Evolutionary conservation across 2,329 filamentous ascomycete genomes (phyloP).

Genomic region (Blumeriella jaapii): DNA sequence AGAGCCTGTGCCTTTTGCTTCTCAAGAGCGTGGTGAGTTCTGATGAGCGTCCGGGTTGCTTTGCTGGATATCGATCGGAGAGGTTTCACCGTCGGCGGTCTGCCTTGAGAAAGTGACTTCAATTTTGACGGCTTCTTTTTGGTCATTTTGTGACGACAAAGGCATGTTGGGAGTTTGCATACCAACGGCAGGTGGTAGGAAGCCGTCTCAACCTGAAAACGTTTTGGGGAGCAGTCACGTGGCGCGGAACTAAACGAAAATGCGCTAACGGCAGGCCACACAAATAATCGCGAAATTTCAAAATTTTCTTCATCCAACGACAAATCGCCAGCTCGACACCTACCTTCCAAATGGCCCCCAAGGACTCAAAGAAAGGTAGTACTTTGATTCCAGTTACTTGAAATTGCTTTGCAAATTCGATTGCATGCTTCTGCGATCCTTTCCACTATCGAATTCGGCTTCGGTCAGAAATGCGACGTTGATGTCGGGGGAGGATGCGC

Average conservation of each 20-base stretch:
- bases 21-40: constrained; percentile 52
- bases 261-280: constrained; percentile 4
- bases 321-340: constrained; percentile 16
- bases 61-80: constrained; percentile 51
- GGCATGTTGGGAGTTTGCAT: background rate
- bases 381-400: constrained; percentile 18
- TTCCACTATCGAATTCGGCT: constrained; percentile 10
- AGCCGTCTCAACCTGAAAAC: too few relatives aligned
- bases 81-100: constrained; percentile 41
- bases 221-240: constrained; percentile 2
- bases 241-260: background rate
- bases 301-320: constrained; percentile 8
- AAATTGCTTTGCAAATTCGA: constrained; percentile 7
- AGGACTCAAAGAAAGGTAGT: constrained; percentile 29
- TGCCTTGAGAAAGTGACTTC: constrained; percentile 39
- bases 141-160: constrained; percentile 30
- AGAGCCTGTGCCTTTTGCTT: constrained; percentile 48
- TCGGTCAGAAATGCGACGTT: constrained; percentile 12
- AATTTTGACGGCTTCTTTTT: constrained; percentile 32
- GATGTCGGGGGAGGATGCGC: constrained; percentile 19
- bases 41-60: constrained; percentile 52
- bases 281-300: constrained; percentile 8
- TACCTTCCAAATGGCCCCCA: constrained; percentile 25
- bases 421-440: constrained; percentile 14
- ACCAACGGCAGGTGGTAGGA: too few relatives aligned